A percentile compares a stretch with the other conserved stretches of the same genome.
phyloP scores from a whole-genome alignment of 352 stramenopile species.

The Achlya hypogyna region DNA sequence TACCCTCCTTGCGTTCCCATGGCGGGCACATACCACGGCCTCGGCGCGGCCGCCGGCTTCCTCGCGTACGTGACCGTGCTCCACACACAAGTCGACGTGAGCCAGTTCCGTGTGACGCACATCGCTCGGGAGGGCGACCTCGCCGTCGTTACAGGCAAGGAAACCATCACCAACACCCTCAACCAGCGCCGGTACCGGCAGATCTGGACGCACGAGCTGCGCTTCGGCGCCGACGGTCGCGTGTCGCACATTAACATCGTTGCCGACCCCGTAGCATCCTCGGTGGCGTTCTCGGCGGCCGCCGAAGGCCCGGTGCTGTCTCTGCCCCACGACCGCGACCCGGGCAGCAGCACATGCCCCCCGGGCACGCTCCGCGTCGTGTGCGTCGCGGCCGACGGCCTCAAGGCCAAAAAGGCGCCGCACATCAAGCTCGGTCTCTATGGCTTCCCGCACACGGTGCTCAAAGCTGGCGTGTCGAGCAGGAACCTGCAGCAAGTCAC shows the following conservation, averaged over 20 bases:
- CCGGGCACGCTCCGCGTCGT: conserved; percentile 74
- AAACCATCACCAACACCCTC: conserved; percentile 55
- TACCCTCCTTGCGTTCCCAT: conserved; percentile 63
- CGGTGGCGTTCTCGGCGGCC: conserved; percentile 63
- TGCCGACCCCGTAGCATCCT: conserved; percentile 65
- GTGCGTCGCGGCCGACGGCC: conserved; percentile 54
- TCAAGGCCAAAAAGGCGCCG: conserved; percentile 43
- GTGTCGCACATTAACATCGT: conserved; percentile 82
- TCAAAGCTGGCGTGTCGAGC: conserved; percentile 27
- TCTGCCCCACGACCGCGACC: conserved; percentile 54
- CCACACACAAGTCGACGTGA: conserved; percentile 58
- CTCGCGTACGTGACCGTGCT: conserved; percentile 63
- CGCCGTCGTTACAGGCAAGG: conserved; percentile 64
- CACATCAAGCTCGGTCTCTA: conserved; percentile 61
- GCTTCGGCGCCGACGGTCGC: conserved; percentile 65
- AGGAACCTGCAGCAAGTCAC: conserved; percentile 28
- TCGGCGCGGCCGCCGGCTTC: conserved; percentile 22
- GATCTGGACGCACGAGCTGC: conserved; percentile 75
- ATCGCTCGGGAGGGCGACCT: conserved; percentile 60
- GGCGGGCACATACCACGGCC: conserved; percentile 10
- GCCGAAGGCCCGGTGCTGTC: conserved; percentile 45
- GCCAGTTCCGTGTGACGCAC: conserved; percentile 56
- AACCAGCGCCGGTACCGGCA: conserved; percentile 71
- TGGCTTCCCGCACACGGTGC: conserved; percentile 55
- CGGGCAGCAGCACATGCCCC: conserved; percentile 48